A percentile compares a stretch with the other conserved stretches of the same genome.
Evolutionary conservation across 2,329 filamentous ascomycete species (phyloP).

Genomic region (Aspergillus pseudonomiae): DNA sequence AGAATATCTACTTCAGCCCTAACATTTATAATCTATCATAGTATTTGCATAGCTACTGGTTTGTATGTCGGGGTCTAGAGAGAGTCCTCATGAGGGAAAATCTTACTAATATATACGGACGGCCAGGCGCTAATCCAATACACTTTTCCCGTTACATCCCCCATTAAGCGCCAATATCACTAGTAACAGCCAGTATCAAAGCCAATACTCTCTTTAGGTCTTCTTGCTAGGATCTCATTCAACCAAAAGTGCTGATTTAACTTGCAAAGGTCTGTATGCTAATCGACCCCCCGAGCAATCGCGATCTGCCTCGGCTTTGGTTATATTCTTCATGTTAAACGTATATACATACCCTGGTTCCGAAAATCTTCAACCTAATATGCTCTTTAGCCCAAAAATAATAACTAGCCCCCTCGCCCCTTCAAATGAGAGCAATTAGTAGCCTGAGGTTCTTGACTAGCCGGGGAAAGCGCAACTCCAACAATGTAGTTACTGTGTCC

Average conservation of each 20-base stretch:
- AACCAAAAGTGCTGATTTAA: not conserved
- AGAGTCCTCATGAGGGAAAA: not conserved
- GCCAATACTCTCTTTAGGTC: not conserved
- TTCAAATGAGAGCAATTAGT: not conserved
- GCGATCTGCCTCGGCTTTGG: not conserved
- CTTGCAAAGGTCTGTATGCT: not conserved
- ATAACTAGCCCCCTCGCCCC: not conserved
- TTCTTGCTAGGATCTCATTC: not conserved
- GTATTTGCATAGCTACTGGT: not conserved
- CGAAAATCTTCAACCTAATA: not conserved
- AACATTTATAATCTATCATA: not conserved
- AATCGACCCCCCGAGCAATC: not conserved
- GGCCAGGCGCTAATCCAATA: not conserved
- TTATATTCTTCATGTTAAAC: too few relatives aligned
- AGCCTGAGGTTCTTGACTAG: not conserved
- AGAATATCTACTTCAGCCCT: not conserved
- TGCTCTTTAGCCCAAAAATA: not conserved
- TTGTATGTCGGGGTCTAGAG: not conserved
- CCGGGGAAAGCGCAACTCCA: not conserved
- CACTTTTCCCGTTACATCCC: not conserved
- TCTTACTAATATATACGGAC: not conserved
- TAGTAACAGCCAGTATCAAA: not conserved
- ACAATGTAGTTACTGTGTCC: not conserved
- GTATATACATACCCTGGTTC: too few relatives aligned
- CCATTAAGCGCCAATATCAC: not conserved